Conservation (phyloP, 352 stramenopile genomes). For the Globisporangium recalcitrans region DNA sequence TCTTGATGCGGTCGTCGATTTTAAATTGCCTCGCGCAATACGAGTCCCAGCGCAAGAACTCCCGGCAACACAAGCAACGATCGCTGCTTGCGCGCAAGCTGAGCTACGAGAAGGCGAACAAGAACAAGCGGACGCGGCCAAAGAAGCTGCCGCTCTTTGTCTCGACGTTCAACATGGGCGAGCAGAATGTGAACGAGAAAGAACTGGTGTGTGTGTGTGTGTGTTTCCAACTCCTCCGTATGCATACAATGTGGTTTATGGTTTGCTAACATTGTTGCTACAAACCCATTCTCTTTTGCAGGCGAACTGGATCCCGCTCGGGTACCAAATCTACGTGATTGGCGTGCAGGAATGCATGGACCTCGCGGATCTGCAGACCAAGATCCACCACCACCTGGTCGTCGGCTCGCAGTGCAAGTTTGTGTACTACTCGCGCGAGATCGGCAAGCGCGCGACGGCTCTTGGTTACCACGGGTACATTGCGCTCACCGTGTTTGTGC, state of each 20-base stretch:
- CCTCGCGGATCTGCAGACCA: constrained; percentile 58
- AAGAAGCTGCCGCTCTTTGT: constrained; percentile 63
- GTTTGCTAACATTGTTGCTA: neutral
- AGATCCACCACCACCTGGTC: constrained; percentile 60
- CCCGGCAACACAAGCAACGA: neutral
- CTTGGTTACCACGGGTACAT: constrained; percentile 88
- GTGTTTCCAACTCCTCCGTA: neutral
- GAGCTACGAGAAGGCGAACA: constrained; percentile 10
- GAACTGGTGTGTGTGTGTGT: constrained; percentile 36
- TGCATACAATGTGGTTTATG: too few species aligned
- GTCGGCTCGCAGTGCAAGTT: constrained; percentile 52
- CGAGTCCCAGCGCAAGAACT: constrained; percentile 10
- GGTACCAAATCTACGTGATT: constrained; percentile 22
- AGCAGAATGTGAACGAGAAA: constrained; percentile 52
- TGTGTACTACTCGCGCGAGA: constrained; percentile 72
- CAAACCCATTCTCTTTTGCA: neutral
- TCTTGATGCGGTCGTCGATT: constrained; percentile 17
- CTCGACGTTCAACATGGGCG: constrained; percentile 87
- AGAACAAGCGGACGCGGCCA: constrained; percentile 10
- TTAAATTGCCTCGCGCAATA: constrained; percentile 1
- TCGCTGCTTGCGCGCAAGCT: neutral
- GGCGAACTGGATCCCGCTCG: constrained; percentile 60
- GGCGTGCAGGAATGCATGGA: constrained; percentile 77
- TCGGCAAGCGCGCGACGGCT: constrained; percentile 71
- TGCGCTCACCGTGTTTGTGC: constrained; percentile 78